Conservation (phyloP, 306 rosid genomes). For the Trichosanthes truncata region DNA sequence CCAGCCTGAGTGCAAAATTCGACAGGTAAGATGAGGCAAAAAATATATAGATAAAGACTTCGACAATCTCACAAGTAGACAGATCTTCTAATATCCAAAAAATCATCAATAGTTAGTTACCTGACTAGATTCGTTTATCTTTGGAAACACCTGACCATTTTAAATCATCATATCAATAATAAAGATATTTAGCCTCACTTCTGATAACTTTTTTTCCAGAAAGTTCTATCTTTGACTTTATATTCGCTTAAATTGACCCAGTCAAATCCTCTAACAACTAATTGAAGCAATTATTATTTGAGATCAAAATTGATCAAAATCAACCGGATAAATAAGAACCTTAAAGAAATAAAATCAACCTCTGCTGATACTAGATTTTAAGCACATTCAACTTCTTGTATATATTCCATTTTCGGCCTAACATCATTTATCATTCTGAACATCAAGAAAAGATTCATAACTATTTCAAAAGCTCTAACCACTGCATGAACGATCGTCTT, state of each 20-base stretch:
- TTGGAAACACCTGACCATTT: constrained; percentile 68
- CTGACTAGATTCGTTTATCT: constrained; percentile 68
- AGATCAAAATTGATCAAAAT: not conserved
- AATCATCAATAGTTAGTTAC: constrained; percentile 18
- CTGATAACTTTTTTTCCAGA: not conserved
- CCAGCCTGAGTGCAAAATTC: constrained; percentile 61
- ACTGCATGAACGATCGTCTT: too few relatives aligned
- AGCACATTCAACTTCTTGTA: too few relatives aligned
- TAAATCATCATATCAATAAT: not conserved
- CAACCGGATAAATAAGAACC: not conserved
- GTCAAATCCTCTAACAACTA: not conserved
- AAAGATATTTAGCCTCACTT: not conserved
- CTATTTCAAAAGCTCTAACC: too few relatives aligned
- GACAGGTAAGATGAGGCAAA: not conserved
- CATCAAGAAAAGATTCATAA: too few relatives aligned
- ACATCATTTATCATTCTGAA: too few relatives aligned
- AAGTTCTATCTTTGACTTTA: not conserved
- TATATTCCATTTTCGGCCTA: too few relatives aligned
- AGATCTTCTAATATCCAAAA: too few relatives aligned
- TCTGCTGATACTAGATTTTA: too few relatives aligned
- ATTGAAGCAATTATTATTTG: not conserved
- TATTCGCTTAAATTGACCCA: not conserved
- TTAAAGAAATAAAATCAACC: too few relatives aligned
- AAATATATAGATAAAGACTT: not conserved
- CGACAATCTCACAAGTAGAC: not conserved